A percentile compares a stretch with the other conserved stretches of the same genome.
These are phyloP conservation scores for Aspergillus caelatus DNA, from an alignment of 2,329 filamentous ascomycete genomes.

Conservation along the genomic window DNA sequence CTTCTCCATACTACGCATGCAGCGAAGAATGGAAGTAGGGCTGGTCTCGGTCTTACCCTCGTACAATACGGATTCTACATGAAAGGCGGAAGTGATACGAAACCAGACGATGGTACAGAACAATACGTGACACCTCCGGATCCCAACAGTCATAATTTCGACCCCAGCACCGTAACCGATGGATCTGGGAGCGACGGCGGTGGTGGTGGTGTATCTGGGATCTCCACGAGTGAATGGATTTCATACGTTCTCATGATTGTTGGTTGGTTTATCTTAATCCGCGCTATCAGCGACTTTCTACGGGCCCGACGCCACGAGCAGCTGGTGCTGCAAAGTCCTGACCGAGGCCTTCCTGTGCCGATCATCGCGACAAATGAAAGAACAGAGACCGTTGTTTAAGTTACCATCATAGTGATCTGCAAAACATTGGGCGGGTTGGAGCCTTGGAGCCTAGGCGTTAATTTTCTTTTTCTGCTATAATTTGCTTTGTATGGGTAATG, in stretches of 20 bases:
- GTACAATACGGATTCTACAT: conserved; percentile 98
- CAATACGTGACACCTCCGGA: conserved; percentile 69
- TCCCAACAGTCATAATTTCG: conserved; percentile 87
- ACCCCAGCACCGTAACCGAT: conserved; percentile 67
- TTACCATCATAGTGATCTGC: conserved; percentile 13
- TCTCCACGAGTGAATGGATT: conserved; percentile 81
- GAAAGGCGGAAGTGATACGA: conserved; percentile 63
- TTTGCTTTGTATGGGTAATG: conserved; percentile 1
- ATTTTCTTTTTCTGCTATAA: not conserved
- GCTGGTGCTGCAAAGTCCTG: conserved; percentile 88
- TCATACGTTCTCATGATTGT: conserved; percentile 94
- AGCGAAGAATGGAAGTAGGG: conserved; percentile 94
- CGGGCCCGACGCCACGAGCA: conserved; percentile 88
- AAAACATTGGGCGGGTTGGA: conserved; percentile 10
- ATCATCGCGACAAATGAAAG: conserved; percentile 85
- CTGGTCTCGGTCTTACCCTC: conserved; percentile 89
- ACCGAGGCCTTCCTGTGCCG: conserved; percentile 79
- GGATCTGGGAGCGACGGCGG: conserved; percentile 33
- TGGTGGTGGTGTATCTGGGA: conserved; percentile 55
- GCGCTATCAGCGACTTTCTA: conserved; percentile 88
- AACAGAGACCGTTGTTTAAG: conserved; percentile 73
- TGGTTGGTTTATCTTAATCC: conserved; percentile 96
- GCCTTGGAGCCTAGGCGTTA: conserved; percentile 19
- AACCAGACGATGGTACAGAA: conserved; percentile 39
- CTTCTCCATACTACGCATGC: conserved; percentile 97